These are phyloP conservation scores for Eremochloa ophiuroides DNA, from an alignment of 176 grass and related monocot species.

Conservation along the genomic window DNA sequence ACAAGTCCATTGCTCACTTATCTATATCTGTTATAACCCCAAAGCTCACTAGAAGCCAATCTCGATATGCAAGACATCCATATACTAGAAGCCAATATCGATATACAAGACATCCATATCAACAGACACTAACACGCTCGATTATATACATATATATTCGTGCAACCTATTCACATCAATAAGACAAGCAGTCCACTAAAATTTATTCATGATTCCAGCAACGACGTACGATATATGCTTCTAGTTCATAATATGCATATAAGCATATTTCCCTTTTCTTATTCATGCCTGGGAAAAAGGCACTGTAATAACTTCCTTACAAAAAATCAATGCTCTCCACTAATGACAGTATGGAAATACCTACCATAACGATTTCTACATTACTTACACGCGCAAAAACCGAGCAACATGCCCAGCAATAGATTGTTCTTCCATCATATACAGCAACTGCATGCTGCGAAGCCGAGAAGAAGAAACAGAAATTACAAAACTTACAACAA, in stretches of 20 bases:
- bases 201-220: too few species aligned
- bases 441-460: neutral
- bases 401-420: neutral
- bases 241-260: too few species aligned
- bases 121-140: too few species aligned
- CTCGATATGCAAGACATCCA: too few species aligned
- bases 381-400: neutral
- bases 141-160: too few species aligned
- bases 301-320: neutral
- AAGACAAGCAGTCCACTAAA: too few species aligned
- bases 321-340: neutral
- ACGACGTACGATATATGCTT: too few species aligned
- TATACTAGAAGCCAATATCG: too few species aligned
- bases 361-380: neutral
- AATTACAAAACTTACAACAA: neutral
- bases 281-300: neutral
- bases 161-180: too few species aligned
- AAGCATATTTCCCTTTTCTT: neutral
- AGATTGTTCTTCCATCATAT: neutral
- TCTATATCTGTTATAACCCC: too few species aligned
- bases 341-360: neutral
- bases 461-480: neutral
- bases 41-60: too few species aligned
- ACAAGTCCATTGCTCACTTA: neutral
- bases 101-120: too few species aligned